Conservation (phyloP, 768 basidiomycete species). For the Suillus occidentalis region DNA sequence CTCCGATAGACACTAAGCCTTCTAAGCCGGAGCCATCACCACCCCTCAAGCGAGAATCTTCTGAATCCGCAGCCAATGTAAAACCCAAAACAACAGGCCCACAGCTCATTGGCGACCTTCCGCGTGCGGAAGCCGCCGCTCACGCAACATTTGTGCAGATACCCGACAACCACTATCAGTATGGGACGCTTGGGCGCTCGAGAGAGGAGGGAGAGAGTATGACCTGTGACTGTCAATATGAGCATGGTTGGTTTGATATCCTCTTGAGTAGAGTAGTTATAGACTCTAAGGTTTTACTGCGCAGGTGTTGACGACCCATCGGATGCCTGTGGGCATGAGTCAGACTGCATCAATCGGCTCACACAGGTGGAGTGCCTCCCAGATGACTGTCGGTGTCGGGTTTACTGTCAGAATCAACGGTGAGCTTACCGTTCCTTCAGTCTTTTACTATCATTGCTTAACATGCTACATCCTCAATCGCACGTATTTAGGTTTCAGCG, state of each 20-base stretch:
- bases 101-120: slow-evolving; percentile 81
- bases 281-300: slow-evolving; percentile 30
- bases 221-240: slow-evolving; percentile 90
- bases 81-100: slow-evolving; percentile 40
- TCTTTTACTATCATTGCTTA: slow-evolving; percentile 5
- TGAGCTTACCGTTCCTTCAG: slow-evolving; percentile 30
- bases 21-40: slow-evolving; percentile 31
- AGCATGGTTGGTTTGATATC: slow-evolving; percentile 63
- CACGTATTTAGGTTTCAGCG: slow-evolving; percentile 70
- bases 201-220: slow-evolving; percentile 90
- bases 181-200: slow-evolving; percentile 81
- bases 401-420: slow-evolving; percentile 92
- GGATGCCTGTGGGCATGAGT: slow-evolving; percentile 79
- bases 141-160: slow-evolving; percentile 73
- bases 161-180: slow-evolving; percentile 80
- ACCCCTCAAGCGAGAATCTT: slow-evolving; percentile 35
- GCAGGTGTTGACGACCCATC: slow-evolving; percentile 61
- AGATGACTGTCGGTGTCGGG: slow-evolving; percentile 82
- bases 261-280: slow-evolving; percentile 22
- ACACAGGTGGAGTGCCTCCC: slow-evolving; percentile 96
- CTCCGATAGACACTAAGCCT: slow-evolving; percentile 26
- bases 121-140: slow-evolving; percentile 73
- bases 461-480: slow-evolving; percentile 2
- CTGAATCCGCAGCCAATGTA: slow-evolving; percentile 32
- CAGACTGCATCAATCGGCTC: slow-evolving; percentile 95